These are phyloP conservation scores for Amorphotheca resinae DNA, from an alignment of 495 filamentous ascomycete genomes.

Conservation along the genomic window DNA sequence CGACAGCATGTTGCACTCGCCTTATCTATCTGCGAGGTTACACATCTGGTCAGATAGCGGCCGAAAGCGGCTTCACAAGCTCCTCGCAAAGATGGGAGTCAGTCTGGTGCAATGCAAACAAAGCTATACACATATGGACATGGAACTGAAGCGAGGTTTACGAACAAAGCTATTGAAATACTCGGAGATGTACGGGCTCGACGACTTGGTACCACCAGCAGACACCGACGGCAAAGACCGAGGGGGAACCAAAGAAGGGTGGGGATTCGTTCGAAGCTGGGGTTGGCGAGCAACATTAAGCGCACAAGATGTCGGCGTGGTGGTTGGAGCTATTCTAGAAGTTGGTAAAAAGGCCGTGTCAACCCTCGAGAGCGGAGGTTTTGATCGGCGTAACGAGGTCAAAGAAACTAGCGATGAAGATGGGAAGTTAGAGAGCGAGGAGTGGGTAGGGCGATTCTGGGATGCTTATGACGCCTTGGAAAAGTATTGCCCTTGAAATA, in stretches of 20 bases:
- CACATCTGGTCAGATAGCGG: slow-evolving; percentile 91
- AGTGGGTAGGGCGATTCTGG: slow-evolving; percentile 74
- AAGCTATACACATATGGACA: slow-evolving; percentile 96
- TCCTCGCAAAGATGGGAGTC: slow-evolving; percentile 96
- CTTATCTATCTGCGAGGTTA: slow-evolving; percentile 82
- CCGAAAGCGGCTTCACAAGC: slow-evolving; percentile 82
- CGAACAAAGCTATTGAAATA: slow-evolving; percentile 80
- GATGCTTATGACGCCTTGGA: slow-evolving; percentile 84
- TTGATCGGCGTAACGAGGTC: slow-evolving; percentile 26
- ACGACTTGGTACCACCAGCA: slow-evolving; percentile 71
- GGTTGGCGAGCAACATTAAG: slow-evolving; percentile 92
- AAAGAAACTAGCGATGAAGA: slow-evolving; percentile 32
- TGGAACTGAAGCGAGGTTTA: slow-evolving; percentile 83
- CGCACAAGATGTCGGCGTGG: slow-evolving; percentile 81
- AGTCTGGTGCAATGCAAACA: slow-evolving; percentile 87
- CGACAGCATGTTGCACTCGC: slow-evolving; percentile 96
- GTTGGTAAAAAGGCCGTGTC: slow-evolving; percentile 49
- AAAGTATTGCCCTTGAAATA: slow-evolving; percentile 33
- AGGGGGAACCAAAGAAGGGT: slow-evolving; percentile 62
- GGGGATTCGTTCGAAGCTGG: slow-evolving; percentile 96
- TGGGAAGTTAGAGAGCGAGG: slow-evolving; percentile 41
- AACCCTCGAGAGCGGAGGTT: slow-evolving; percentile 22
- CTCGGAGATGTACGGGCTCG: slow-evolving; percentile 78
- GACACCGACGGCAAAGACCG: slow-evolving; percentile 39
- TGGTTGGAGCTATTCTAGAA: slow-evolving; percentile 83